Evolutionary conservation across 2,329 filamentous ascomycete species (phyloP).

Genomic region (Moelleriella libera): DNA sequence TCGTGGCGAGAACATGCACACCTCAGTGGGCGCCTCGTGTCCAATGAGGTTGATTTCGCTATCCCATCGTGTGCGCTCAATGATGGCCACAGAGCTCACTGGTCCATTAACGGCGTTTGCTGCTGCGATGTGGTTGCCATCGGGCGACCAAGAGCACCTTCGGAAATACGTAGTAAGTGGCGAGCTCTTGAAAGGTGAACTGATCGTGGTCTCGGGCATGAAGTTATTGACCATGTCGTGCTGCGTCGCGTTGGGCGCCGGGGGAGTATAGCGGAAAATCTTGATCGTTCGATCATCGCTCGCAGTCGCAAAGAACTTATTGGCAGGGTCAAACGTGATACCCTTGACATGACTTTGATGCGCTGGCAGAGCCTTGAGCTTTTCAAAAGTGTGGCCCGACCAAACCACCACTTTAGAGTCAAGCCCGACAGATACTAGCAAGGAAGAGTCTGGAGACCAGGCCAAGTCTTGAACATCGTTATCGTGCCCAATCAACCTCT

Average conservation of each 20-base stretch:
- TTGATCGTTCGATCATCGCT: slow-evolving; percentile 96
- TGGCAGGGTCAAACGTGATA: slow-evolving; percentile 94
- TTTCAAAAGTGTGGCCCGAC: slow-evolving; percentile 97
- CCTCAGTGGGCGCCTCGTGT: slow-evolving; percentile 92
- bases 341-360: slow-evolving; percentile 98
- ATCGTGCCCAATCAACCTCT: slow-evolving; percentile 87
- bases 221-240: slow-evolving; percentile 98
- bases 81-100: slow-evolving; percentile 92
- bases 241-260: slow-evolving; percentile 77
- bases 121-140: slow-evolving; percentile 92
- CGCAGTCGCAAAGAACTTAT: slow-evolving; percentile 97
- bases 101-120: slow-evolving; percentile 96
- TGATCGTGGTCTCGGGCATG: slow-evolving; percentile 83
- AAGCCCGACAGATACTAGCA: slow-evolving; percentile 87
- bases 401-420: slow-evolving; percentile 98
- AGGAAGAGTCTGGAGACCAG: slow-evolving; percentile 92
- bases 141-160: slow-evolving; percentile 92
- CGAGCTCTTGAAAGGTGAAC: slow-evolving; percentile 73
- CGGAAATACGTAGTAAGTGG: slow-evolving; percentile 95
- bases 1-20: slow-evolving; percentile 90
- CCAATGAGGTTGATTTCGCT: slow-evolving; percentile 95
- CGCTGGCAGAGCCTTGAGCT: slow-evolving; percentile 81
- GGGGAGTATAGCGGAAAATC: slow-evolving; percentile 88
- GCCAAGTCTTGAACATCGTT: slow-evolving; percentile 97
- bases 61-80: slow-evolving; percentile 84